Evolutionary conservation across 495 filamentous ascomycete genomes (phyloP).

Genomic region (Polyplosphaeria fusca): DNA sequence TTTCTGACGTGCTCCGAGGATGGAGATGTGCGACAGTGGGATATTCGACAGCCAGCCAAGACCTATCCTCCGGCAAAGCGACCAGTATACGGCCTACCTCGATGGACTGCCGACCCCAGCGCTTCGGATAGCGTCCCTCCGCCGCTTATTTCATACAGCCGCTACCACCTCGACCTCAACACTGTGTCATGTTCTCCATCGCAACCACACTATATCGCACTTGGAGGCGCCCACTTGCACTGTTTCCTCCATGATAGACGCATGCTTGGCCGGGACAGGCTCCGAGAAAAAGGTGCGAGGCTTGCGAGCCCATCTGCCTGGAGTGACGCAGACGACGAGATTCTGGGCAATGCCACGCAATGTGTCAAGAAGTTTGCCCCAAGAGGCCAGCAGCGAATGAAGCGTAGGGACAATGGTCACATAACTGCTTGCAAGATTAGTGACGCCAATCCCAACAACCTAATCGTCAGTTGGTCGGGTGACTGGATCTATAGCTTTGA

Average conservation of each 20-base stretch:
- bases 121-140: constrained; percentile 61
- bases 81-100: constrained; percentile 41
- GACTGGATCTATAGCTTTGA: constrained; percentile 75
- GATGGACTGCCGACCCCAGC: constrained; percentile 49
- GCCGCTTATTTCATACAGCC: constrained; percentile 69
- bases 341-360: constrained; percentile 60
- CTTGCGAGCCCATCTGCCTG: constrained; percentile 32
- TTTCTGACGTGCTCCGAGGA: constrained; percentile 78
- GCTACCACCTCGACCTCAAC: constrained; percentile 65
- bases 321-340: constrained; percentile 50
- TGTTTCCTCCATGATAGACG: constrained; percentile 74
- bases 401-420: constrained; percentile 56
- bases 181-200: constrained; percentile 70
- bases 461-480: constrained; percentile 74
- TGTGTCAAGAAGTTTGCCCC: constrained; percentile 72
- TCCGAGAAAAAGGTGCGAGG: constrained; percentile 52
- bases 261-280: constrained; percentile 64
- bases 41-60: constrained; percentile 63
- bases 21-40: constrained; percentile 74
- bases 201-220: constrained; percentile 73
- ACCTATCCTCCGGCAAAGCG: constrained; percentile 58
- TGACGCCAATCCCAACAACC: constrained; percentile 70
- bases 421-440: constrained; percentile 80
- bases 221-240: constrained; percentile 69
- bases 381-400: constrained; percentile 54